Conservation (phyloP, 2,329 filamentous ascomycete species). For the Colletotrichum shisoi region DNA sequence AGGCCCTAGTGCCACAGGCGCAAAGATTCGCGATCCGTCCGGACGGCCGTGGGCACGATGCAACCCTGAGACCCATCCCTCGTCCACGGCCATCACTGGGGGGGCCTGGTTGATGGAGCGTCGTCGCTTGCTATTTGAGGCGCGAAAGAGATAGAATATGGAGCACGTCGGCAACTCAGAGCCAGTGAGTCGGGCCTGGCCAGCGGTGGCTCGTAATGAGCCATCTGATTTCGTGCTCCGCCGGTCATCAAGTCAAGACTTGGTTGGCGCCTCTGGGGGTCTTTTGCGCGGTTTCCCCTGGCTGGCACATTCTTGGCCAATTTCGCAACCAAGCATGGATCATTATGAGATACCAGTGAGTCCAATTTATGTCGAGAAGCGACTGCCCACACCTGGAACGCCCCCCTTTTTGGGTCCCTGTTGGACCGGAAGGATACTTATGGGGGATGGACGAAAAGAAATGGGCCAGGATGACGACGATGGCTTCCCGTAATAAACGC, state of each 20-base stretch:
- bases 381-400: conserved; percentile 31
- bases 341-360: conserved; percentile 28
- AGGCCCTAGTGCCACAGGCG: conserved; percentile 35
- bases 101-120: conserved; percentile 23
- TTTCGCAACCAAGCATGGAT: conserved; percentile 38
- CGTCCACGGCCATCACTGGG: conserved; percentile 18
- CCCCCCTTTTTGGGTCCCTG: conserved; percentile 10
- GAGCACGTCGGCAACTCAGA: conserved; percentile 6
- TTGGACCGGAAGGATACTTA: conserved; percentile 16
- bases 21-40: conserved; percentile 39
- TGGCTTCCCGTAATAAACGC: conserved; percentile 28
- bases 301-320: conserved; percentile 37
- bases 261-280: conserved; percentile 20
- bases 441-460: conserved; percentile 10
- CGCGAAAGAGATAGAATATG: conserved; percentile 30
- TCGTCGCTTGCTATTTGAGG: conserved; percentile 37
- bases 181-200: conserved; percentile 21
- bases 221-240: conserved; percentile 29
- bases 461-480: conserved; percentile 31
- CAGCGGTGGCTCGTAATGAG: conserved; percentile 36
- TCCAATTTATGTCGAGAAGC: conserved; percentile 35
- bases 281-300: conserved; percentile 24
- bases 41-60: conserved; percentile 35
- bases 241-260: conserved; percentile 37
- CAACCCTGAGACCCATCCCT: conserved; percentile 33